phyloP scores from a whole-genome alignment of 2,329 filamentous ascomycete species.

The Trichoderma sp. region DNA sequence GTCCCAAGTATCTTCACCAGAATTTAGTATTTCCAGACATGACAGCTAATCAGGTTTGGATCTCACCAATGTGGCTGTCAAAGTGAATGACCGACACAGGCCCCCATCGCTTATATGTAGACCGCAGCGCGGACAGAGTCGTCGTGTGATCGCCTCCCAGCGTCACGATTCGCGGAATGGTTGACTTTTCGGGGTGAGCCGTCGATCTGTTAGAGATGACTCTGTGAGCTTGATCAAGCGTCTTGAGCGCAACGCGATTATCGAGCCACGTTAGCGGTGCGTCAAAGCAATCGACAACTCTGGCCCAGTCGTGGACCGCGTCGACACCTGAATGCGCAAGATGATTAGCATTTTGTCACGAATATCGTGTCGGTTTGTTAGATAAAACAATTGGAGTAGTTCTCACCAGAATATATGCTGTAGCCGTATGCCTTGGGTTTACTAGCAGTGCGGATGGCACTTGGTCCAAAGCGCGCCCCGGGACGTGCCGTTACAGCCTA shows the following conservation, averaged over 20 bases:
- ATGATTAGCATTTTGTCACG: not conserved
- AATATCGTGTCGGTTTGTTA: not conserved
- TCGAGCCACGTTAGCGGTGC: conserved; percentile 25
- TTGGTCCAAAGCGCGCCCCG: conserved; percentile 68
- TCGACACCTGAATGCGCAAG: conserved; percentile 17
- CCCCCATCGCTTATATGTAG: conserved; percentile 56
- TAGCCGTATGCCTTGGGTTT: conserved; percentile 48
- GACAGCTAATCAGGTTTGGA: not conserved
- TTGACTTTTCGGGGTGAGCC: conserved; percentile 17
- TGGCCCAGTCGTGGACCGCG: conserved; percentile 55
- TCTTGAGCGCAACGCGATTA: conserved; percentile 25
- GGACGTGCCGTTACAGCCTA: conserved; percentile 26
- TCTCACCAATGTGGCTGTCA: conserved; percentile 51
- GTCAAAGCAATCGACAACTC: conserved; percentile 78
- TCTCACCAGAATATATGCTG: conserved; percentile 24
- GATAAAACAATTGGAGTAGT: not conserved
- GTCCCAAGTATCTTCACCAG: conserved; percentile 25
- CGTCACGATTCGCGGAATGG: conserved; percentile 47
- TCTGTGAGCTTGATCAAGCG: conserved; percentile 25
- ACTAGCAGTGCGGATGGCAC: conserved; percentile 76
- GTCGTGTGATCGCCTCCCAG: conserved; percentile 70
- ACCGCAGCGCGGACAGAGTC: conserved; percentile 62
- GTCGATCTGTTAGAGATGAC: conserved; percentile 21
- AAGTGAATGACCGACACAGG: conserved; percentile 68
- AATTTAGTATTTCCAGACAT: not conserved